Conservation (phyloP, 2,329 filamentous ascomycete species). For the Pseudogymnoascus sp. region DNA sequence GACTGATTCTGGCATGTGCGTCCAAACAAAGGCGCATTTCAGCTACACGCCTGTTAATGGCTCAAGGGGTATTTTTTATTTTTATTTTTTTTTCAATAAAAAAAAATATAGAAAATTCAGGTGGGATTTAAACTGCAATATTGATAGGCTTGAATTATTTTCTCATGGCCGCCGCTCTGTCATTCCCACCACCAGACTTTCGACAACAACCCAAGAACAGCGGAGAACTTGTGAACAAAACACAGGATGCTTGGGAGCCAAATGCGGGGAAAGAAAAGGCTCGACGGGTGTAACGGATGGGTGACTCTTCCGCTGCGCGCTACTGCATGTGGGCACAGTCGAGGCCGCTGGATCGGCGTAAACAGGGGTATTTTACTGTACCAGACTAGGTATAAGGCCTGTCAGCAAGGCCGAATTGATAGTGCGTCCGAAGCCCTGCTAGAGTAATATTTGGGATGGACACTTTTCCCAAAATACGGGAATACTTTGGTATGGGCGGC, state of each 20-base stretch:
- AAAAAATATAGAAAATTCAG: not conserved
- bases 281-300: constrained; percentile 4
- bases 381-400: not conserved
- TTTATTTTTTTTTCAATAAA: not conserved
- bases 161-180: not conserved
- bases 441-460: not conserved
- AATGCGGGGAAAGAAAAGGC: constrained; percentile 3
- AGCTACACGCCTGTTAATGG: not conserved
- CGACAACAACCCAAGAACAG: not conserved
- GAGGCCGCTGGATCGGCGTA: not conserved
- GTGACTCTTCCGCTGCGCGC: not conserved
- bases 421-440: constrained; percentile 3
- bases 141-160: not conserved
- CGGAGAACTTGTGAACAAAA: not conserved
- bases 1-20: not conserved
- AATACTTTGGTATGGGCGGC: not conserved
- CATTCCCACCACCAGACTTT: not conserved
- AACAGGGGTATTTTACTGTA: not conserved
- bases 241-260: not conserved
- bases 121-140: not conserved
- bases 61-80: not conserved
- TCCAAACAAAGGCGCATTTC: not conserved
- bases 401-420: constrained; percentile 7
- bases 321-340: constrained; percentile 7
- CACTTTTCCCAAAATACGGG: not conserved